Percentiles rank a stretch among this genome's conserved stretches.
These are phyloP conservation scores for Aechmea fasciata DNA, from an alignment of 176 grass and related monocot genomes.

Conservation along the genomic window DNA sequence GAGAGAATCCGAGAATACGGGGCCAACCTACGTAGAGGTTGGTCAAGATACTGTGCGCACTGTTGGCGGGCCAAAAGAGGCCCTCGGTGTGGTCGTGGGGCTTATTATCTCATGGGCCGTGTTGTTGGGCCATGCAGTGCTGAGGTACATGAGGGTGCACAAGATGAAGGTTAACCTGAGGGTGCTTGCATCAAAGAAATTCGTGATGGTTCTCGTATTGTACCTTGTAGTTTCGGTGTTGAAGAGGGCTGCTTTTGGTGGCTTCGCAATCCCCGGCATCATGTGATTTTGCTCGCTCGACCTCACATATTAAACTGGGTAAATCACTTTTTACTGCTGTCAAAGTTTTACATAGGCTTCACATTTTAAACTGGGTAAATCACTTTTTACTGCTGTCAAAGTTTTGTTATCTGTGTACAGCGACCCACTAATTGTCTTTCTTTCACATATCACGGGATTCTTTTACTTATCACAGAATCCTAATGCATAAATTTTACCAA, in stretches of 20 bases:
- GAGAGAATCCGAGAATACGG: constrained; percentile 5
- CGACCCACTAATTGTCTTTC: too few relatives aligned
- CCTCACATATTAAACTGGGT: too few relatives aligned
- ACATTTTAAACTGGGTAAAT: too few relatives aligned
- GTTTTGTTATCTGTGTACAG: too few relatives aligned
- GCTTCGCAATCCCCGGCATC: background rate
- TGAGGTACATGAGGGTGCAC: constrained; percentile 50
- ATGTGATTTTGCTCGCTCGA: constrained; percentile 1
- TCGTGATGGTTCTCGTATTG: constrained; percentile 26
- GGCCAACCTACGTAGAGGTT: constrained; percentile 30
- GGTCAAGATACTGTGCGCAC: constrained; percentile 28
- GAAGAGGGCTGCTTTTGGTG: constrained; percentile 17
- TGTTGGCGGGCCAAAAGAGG: constrained; percentile 45
- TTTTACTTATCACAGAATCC: too few relatives aligned
- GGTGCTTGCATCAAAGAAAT: constrained; percentile 61
- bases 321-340: too few relatives aligned
- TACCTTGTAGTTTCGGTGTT: constrained; percentile 24
- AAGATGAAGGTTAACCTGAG: constrained; percentile 68
- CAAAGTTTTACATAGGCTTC: too few relatives aligned
- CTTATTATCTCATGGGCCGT: constrained; percentile 37
- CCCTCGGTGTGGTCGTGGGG: constrained; percentile 24
- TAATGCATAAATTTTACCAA: too few relatives aligned
- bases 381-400: too few relatives aligned
- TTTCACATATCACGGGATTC: too few relatives aligned
- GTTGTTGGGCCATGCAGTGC: constrained; percentile 30